Evolutionary conservation across 495 filamentous ascomycete genomes (phyloP), one percentile per base, ranked within the genome.

Genomic region (Hypoxylon rickii): DNA sequence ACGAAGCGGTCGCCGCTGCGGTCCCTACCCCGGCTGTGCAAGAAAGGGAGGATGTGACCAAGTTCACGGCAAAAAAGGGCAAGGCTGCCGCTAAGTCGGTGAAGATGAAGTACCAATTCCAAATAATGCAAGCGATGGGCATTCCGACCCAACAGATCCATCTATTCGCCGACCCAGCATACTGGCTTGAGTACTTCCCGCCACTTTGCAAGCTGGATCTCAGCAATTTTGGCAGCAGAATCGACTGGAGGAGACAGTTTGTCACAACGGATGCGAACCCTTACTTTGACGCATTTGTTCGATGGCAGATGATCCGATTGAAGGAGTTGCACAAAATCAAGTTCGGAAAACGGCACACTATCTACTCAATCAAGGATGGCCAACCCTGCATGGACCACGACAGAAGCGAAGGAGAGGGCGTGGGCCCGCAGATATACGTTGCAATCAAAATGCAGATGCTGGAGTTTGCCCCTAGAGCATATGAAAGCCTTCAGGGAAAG

Each of bases 321-420:
- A 86, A 86, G 70, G 88, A 96, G 69, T 80, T 96, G 40, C 81
- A 88, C 44, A 98, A 97, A 78, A 95, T 98, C 63, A 85, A 88
- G 77, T 98, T 93, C 69, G 93, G 92, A 41, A 92, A 89, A 75
- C 82, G 94, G 32, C 96, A 96, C 68, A 97, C 93, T 1, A 85
- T 98, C 57, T 97, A 97, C 78, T 90, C 86, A 12, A 92, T 94
- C 51, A 97, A 96, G 74, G 94, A 97, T 66, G 93, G 92, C 42
- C 94, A 97, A 68, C 89, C 94, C 11, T 98, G 94, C 76, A 90
- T 97, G 86, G 94, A 97, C 72, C 94, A 98, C 73, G 94, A 98
- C 72, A 81, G 94, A 57, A 89, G 86, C 45, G 85, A 90, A 52
- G 94, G 94, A 55, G 94, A 98, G 76, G 94, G 90, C 44, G 83